Evolutionary conservation across 192 early-diverging fungal genomes (phyloP).

Genomic region (Gaertneriomyces sp.): DNA sequence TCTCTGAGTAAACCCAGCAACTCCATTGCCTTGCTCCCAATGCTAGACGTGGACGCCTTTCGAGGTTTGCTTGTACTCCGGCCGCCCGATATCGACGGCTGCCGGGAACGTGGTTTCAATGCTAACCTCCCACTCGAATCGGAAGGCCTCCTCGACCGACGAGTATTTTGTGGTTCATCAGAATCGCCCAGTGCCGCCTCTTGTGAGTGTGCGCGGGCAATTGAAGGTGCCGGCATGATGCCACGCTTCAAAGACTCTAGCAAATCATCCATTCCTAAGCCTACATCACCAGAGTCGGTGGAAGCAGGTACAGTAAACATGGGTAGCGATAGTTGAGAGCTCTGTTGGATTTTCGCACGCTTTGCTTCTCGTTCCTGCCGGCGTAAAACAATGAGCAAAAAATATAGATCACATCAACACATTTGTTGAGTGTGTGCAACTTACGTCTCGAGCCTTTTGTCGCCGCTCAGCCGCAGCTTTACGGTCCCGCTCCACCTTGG

Average conservation of each 20-base stretch:
- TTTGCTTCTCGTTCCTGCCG: slow-evolving; percentile 36
- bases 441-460: slow-evolving; percentile 34
- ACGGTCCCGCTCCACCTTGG: slow-evolving; percentile 32
- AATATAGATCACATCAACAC: neutral
- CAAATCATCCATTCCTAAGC: slow-evolving; percentile 39
- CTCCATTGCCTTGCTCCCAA: slow-evolving; percentile 27
- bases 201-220: too few species aligned
- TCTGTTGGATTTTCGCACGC: slow-evolving; percentile 15
- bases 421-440: neutral
- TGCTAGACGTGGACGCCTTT: slow-evolving; percentile 24
- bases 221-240: neutral
- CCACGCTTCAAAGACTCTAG: slow-evolving; percentile 42
- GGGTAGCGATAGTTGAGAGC: slow-evolving; percentile 2
- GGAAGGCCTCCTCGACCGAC: too few species aligned
- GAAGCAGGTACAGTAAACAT: slow-evolving; percentile 2
- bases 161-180: neutral
- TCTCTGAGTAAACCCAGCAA: slow-evolving; percentile 13
- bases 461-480: slow-evolving; percentile 30
- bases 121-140: neutral
- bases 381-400: neutral
- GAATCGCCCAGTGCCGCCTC: too few species aligned
- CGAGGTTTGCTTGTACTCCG: neutral
- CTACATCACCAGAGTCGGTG: slow-evolving; percentile 3
- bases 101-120: neutral
- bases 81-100: neutral